phyloP scores from a whole-genome alignment of 2,329 filamentous ascomycete species.

The Exophiala bonariae region DNA sequence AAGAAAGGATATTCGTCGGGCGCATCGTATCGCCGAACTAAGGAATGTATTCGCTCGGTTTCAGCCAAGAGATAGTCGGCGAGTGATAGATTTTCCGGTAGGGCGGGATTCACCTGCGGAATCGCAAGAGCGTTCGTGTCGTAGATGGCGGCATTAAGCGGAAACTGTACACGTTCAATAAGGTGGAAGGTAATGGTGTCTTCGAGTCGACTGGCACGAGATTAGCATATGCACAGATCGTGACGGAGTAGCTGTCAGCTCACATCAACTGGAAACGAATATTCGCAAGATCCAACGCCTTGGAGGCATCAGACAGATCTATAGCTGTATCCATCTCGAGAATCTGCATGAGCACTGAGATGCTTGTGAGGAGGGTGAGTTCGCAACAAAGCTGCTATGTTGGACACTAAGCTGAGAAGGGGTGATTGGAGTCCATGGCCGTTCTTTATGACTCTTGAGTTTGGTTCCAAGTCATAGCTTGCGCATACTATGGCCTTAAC shows the following conservation, averaged over 20 bases:
- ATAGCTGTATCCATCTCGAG: slow-evolving; percentile 82
- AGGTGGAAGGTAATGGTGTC: slow-evolving; percentile 97
- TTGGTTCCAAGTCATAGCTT: no score
- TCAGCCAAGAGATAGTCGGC: slow-evolving; percentile 92
- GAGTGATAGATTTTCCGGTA: slow-evolving; percentile 94
- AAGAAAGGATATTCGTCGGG: slow-evolving; percentile 99
- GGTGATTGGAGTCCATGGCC: no score
- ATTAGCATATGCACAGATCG: neutral
- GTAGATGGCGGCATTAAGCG: slow-evolving; percentile 87
- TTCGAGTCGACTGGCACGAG: slow-evolving; percentile 76
- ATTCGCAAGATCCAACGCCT: slow-evolving; percentile 83
- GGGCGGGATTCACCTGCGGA: slow-evolving; percentile 70
- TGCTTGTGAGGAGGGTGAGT: no score
- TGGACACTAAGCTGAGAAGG: no score
- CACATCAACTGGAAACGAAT: slow-evolving; percentile 95
- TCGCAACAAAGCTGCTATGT: no score
- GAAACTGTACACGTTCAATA: slow-evolving; percentile 97
- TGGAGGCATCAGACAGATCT: slow-evolving; percentile 79
- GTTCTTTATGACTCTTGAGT: no score
- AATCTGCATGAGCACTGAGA: slow-evolving; percentile 9
- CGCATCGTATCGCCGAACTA: slow-evolving; percentile 90
- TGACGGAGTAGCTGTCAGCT: slow-evolving; percentile 32
- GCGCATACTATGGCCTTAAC: no score
- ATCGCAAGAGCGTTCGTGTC: slow-evolving; percentile 74
- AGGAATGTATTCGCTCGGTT: slow-evolving; percentile 86